Percentiles rank a stretch among this genome's conserved stretches.
phyloP scores from a whole-genome alignment of 192 early-diverging fungal species.

The Rhizophagus clarus region DNA sequence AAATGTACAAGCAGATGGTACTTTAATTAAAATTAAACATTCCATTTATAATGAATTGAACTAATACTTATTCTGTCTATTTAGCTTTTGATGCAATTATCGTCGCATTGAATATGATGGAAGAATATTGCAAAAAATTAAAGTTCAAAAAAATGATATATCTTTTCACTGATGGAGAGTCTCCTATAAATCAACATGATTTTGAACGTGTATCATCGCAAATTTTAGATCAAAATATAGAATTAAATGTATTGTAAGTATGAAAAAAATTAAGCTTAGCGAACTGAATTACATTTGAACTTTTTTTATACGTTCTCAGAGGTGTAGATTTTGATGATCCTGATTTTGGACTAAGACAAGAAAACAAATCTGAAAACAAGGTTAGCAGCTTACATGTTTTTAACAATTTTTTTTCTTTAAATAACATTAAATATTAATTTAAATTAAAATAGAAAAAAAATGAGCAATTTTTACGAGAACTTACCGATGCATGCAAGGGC shows the following conservation, averaged over 20 bases:
- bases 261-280: background rate
- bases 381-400: background rate
- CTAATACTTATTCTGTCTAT: background rate
- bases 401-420: background rate
- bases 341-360: conserved; percentile 26
- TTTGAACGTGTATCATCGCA: conserved; percentile 37
- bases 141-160: conserved; percentile 72
- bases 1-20: conserved; percentile 56
- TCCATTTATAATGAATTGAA: background rate
- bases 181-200: conserved; percentile 51
- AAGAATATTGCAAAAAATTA: conserved; percentile 53
- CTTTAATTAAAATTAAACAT: background rate
- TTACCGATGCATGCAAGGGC: conserved; percentile 37
- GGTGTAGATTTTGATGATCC: conserved; percentile 32
- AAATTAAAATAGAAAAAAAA: conserved; percentile 42
- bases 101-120: conserved; percentile 57
- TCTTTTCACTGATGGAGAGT: conserved; percentile 64
- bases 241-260: conserved; percentile 59
- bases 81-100: conserved; percentile 69
- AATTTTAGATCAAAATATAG: conserved; percentile 36
- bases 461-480: conserved; percentile 53
- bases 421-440: background rate
- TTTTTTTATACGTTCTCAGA: background rate
- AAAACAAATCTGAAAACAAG: conserved; percentile 35
- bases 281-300: no score